phyloP scores from a whole-genome alignment of 441 rosid genomes.

The Erodium trifolium region DNA sequence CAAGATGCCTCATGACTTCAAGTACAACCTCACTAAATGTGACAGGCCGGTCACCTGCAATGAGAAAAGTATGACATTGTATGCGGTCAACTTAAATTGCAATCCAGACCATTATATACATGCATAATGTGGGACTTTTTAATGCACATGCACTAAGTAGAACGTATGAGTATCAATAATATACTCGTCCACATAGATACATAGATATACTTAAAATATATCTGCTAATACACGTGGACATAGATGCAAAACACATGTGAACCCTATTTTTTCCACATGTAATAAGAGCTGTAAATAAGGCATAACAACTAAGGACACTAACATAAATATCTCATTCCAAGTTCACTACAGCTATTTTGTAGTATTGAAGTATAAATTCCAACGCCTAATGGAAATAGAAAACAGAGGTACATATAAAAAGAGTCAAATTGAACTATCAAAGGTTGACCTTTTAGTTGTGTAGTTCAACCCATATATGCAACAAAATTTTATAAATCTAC shows the following conservation, averaged over 20 bases:
- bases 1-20: constrained; percentile 96
- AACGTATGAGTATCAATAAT: not conserved
- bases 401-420: no score
- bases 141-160: not conserved
- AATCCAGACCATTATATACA: not conserved
- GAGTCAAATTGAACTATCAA: no score
- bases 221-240: not conserved
- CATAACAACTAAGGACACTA: no score
- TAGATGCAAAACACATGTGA: not conserved
- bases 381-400: no score
- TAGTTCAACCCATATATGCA: no score
- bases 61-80: constrained; percentile 13
- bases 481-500: no score
- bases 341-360: no score
- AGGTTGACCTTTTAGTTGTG: no score
- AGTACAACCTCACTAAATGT: constrained; percentile 85
- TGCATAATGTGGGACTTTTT: no score
- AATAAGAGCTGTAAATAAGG: no score
- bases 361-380: no score
- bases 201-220: not conserved
- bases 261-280: not conserved
- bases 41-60: constrained; percentile 59
- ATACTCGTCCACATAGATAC: not conserved
- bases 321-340: no score
- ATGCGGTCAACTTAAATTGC: constrained; percentile 4